Conservation (phyloP, 352 stramenopile species). For the Phytophthora pisi region DNA sequence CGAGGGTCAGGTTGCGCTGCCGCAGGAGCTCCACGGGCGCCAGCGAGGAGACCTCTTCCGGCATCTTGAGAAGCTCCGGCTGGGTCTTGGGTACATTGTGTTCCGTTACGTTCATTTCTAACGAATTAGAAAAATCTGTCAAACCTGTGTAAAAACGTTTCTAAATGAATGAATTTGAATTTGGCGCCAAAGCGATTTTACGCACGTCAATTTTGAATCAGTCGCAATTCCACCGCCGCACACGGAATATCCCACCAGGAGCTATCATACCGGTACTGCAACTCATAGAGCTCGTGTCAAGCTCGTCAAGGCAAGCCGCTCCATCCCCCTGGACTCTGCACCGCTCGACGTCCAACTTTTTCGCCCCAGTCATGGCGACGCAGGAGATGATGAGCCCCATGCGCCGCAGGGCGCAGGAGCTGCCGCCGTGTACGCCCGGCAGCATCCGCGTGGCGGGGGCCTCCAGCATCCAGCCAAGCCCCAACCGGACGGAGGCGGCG, state of each 20-base stretch:
- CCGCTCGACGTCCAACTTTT: neutral
- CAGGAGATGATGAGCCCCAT: constrained; percentile 54
- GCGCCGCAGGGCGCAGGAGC: constrained; percentile 23
- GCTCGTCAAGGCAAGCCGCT: neutral
- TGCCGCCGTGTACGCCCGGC: constrained; percentile 31
- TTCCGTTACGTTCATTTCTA: neutral
- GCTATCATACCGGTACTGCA: neutral
- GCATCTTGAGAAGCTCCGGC: neutral
- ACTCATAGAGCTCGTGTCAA: too few relatives aligned
- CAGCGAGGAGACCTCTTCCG: neutral
- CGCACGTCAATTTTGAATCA: constrained; percentile 10
- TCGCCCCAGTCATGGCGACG: constrained; percentile 32
- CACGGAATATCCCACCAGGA: neutral
- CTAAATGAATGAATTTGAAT: neutral
- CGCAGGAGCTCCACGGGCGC: neutral
- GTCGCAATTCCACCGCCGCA: neutral
- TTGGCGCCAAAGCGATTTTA: constrained; percentile 8
- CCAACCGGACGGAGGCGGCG: constrained; percentile 78
- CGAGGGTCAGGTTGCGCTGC: neutral
- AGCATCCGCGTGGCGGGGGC: constrained; percentile 12
- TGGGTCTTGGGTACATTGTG: neutral
- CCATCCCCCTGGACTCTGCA: neutral
- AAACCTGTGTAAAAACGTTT: neutral
- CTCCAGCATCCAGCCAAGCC: constrained; percentile 68
- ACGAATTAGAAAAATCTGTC: neutral